phyloP scores from a whole-genome alignment of 768 basidiomycete species.

The Boletus patriciae region DNA sequence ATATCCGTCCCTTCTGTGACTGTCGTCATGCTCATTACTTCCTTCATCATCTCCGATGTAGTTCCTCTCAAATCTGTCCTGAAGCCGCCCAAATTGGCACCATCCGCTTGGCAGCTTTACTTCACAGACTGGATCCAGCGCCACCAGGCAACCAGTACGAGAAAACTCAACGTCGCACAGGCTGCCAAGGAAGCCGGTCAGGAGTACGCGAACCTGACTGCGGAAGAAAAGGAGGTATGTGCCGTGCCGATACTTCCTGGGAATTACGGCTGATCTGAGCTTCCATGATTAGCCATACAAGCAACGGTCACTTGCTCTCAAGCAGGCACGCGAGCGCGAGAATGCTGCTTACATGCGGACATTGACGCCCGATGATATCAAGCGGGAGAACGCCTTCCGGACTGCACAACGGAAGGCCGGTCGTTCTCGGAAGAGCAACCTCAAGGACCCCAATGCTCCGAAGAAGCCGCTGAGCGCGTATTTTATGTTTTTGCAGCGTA shows the following conservation, averaged over 20 bases:
- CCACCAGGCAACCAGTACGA: conserved; percentile 72
- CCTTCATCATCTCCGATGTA: conserved; percentile 36
- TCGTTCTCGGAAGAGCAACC: conserved; percentile 89
- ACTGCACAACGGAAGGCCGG: conserved; percentile 92
- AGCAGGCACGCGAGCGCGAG: conserved; percentile 82
- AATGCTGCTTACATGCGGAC: conserved; percentile 83
- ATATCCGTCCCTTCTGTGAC: conserved; percentile 30
- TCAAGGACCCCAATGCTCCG: conserved; percentile 95
- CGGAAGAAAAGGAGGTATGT: conserved; percentile 81
- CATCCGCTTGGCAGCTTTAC: conserved; percentile 95
- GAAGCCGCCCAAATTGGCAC: conserved; percentile 87
- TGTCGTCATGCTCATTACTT: conserved; percentile 31
- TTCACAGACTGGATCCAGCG: conserved; percentile 94
- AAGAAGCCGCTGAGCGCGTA: conserved; percentile 95
- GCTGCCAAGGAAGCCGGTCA: conserved; percentile 93
- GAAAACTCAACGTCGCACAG: conserved; percentile 93
- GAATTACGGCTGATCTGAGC: conserved; percentile 22
- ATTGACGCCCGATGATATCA: conserved; percentile 91
- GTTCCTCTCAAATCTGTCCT: conserved; percentile 74
- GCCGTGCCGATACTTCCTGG: conserved; percentile 29
- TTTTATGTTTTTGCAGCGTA: conserved; percentile 92
- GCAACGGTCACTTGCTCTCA: conserved; percentile 77
- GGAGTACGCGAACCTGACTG: conserved; percentile 76
- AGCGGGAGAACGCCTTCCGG: conserved; percentile 88
- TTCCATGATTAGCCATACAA: conserved; percentile 68